A percentile compares a stretch with the other conserved stretches of the same genome.
Conservation (phyloP, 2,329 filamentous ascomycete species). For the Alternaria conjuncta region DNA sequence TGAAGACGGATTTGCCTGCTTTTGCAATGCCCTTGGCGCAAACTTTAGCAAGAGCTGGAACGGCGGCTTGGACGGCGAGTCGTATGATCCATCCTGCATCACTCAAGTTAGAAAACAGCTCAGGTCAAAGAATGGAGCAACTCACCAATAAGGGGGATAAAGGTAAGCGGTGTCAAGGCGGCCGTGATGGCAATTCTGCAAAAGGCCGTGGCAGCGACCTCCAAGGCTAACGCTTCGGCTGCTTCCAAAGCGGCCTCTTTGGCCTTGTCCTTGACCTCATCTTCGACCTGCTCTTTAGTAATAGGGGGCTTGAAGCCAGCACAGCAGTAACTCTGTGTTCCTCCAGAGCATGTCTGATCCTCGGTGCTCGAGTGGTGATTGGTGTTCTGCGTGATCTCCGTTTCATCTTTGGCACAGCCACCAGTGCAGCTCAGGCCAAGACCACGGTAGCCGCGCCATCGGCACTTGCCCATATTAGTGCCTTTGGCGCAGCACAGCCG, state of each 20-base stretch:
- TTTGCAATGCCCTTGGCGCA: conserved; percentile 47
- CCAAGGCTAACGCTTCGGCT: conserved; percentile 39
- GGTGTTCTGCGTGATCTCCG: conserved; percentile 36
- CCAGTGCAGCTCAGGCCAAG: background rate
- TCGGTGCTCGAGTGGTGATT: conserved; percentile 27
- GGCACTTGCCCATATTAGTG: conserved; percentile 2
- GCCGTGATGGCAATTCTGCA: conserved; percentile 46
- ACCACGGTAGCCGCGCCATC: conserved; percentile 8
- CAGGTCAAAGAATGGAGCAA: too few species aligned
- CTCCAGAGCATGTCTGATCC: conserved; percentile 40
- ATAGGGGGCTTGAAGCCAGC: conserved; percentile 36
- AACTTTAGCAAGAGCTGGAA: conserved; percentile 37
- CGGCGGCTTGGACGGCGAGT: conserved; percentile 28
- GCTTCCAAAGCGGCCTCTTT: conserved; percentile 2
- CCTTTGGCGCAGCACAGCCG: conserved; percentile 4
- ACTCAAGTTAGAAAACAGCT: too few species aligned
- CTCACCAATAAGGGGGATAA: conserved; percentile 12
- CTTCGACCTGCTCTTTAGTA: conserved; percentile 7
- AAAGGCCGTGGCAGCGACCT: conserved; percentile 47
- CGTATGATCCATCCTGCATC: conserved; percentile 11
- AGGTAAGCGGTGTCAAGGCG: conserved; percentile 20
- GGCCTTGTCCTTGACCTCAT: background rate
- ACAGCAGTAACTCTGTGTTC: conserved; percentile 27
- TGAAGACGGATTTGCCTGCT: conserved; percentile 37
- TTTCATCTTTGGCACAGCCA: conserved; percentile 24